phyloP scores from a whole-genome alignment of 495 filamentous ascomycete species.

The Penicillium roqueforti region DNA sequence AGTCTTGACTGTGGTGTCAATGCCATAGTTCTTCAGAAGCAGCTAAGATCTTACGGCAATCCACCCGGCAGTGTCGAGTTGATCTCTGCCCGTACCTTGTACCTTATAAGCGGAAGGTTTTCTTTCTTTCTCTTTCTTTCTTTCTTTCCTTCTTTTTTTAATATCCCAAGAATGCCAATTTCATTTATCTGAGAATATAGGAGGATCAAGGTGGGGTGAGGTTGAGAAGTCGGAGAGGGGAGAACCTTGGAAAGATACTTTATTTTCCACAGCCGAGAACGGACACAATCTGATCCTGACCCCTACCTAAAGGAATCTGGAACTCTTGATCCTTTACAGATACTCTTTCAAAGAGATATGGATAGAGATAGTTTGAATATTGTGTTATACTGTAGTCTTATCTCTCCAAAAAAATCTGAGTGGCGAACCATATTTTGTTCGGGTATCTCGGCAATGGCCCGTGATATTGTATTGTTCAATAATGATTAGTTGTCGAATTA shows the following conservation, averaged over 20 bases:
- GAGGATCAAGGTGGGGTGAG: not conserved
- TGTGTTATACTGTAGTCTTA: too few species aligned
- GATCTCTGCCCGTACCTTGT: not conserved
- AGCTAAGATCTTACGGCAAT: slow-evolving; percentile 48
- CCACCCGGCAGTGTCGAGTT: slow-evolving; percentile 23
- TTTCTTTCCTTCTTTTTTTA: not conserved
- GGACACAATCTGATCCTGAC: not conserved
- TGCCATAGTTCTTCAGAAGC: slow-evolving; percentile 45
- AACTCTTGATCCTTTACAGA: not conserved
- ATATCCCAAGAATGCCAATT: not conserved
- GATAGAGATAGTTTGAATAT: too few species aligned
- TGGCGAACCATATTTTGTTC: slow-evolving; percentile 2
- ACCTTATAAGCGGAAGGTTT: not conserved
- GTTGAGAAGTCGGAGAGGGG: not conserved
- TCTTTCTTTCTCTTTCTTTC: not conserved
- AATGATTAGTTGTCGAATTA: not conserved
- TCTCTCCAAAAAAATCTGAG: too few species aligned
- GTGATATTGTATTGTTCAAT: not conserved
- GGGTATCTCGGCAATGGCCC: not conserved
- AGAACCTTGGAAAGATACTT: not conserved
- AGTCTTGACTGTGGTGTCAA: slow-evolving; percentile 49
- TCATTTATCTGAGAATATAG: not conserved
- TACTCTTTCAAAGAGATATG: too few species aligned
- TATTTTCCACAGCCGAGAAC: slow-evolving; percentile 1
- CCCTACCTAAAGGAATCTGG: not conserved